Evolutionary conservation across 441 rosid genomes (phyloP), one percentile per base, ranked within the genome.

Genomic region (Sinapis alba): DNA sequence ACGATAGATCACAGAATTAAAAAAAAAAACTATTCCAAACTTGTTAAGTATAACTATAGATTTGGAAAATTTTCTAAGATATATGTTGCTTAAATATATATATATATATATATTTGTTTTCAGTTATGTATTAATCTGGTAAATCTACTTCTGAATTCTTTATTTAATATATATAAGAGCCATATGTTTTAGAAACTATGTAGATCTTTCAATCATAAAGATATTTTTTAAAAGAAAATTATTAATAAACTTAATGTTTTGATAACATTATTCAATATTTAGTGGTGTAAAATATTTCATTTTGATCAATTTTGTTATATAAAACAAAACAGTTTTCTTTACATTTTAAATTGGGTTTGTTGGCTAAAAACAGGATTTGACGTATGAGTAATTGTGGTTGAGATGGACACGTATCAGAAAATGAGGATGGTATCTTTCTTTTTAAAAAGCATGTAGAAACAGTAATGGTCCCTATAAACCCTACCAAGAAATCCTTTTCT

Each of bases 331-430:
- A 24, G 13, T 21, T 54, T 53, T 54, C 15, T 23, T 23, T 23
- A 24, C 27, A 56, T 11, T 57, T 57, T 57, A 24, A 23, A 21
- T 12, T 21, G 28, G n/a, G 23, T 54, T 7, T 6, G 12, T 6
- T 57, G 36, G 69, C 28, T 51, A 51, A 9, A 53, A 58, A 23
- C 3, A 21, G 10, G 73, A 71, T 60, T 77, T 15, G 73, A 78
- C 80, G 73, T 77, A 72, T 72, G 69, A 45, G 68, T 77, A 65
- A 65, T 57, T 3, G 53, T 8, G 68, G 56, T 1, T 16, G 58
- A 34, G 60, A 21, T 0, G 65, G 26, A 78, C 77, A 78, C 77
- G 81, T 72, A 69, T 60, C 65, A 72, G 65, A 7, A 77, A 67
- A 60, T 3, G 65, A 15, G 27, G 62, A 60, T 0, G 80, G 77